A percentile compares a stretch with the other conserved stretches of the same genome.
Evolutionary conservation across 2,329 filamentous ascomycete species (phyloP).

Genomic region (Stemphylium lycopersici): DNA sequence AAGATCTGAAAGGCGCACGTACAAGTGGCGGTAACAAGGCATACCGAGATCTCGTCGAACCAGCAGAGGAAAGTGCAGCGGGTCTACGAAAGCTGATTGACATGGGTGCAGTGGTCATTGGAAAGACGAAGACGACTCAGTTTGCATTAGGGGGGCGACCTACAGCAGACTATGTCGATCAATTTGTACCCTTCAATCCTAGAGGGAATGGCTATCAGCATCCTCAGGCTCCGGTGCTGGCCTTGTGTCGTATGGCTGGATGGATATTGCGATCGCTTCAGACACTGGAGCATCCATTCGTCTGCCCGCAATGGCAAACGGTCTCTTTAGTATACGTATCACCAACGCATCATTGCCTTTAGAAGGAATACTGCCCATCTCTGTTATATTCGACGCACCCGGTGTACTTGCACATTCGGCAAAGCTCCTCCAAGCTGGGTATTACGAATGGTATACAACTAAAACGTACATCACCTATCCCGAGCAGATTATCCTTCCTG

Average conservation of each 20-base stretch:
- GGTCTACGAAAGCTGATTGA: no score
- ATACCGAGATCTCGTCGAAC: no score
- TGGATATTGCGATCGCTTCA: slow-evolving; percentile 20
- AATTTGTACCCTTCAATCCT: slow-evolving; percentile 5
- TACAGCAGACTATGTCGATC: no score
- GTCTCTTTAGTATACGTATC: slow-evolving; percentile 17
- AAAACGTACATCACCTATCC: slow-evolving; percentile 12
- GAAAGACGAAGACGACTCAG: no score
- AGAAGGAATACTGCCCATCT: neutral
- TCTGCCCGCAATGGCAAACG: slow-evolving; percentile 10
- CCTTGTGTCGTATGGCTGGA: slow-evolving; percentile 22
- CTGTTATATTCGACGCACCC: slow-evolving; percentile 20
- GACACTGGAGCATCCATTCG: slow-evolving; percentile 21
- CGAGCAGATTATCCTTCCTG: slow-evolving; percentile 11
- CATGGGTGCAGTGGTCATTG: no score
- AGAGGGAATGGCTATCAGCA: slow-evolving; percentile 22
- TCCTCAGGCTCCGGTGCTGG: slow-evolving; percentile 14
- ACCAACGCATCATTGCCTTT: slow-evolving; percentile 9
- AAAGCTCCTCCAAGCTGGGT: slow-evolving; percentile 18
- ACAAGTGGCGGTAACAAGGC: no score
- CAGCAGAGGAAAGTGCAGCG: no score
- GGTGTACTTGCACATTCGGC: slow-evolving; percentile 18
- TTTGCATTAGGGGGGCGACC: no score
- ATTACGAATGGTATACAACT: slow-evolving; percentile 10
- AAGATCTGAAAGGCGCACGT: no score